Base-by-base conservation (phyloP, 805 yeast genomes). In the Ogataea pignaliae region DNA sequence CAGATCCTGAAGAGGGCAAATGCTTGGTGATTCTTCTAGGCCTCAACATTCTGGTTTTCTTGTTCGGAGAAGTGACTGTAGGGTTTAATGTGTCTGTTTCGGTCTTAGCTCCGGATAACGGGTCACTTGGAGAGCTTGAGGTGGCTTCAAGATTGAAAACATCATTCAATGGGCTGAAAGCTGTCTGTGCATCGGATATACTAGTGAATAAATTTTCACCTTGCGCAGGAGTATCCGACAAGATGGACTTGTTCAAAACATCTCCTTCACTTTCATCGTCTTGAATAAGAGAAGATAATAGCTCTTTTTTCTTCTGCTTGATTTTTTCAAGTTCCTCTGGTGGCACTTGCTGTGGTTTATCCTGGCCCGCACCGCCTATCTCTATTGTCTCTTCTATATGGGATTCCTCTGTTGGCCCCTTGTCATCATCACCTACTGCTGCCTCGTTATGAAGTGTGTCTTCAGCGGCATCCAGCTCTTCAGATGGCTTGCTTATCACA, bases 201-300 rank as follows among this genome's bases (percentile, higher is more conserved):
- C 30, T 29, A 12, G 43, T 40, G 39, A 52, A 55, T n/a, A 54
- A 41, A 16, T 43, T 46, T 34, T 51, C 59, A 37, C 43, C 47
- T 1, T 43, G 40, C 2, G 43, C 44, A 4, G 59, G 55, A 13
- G 57, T 48, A 30, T 55, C 55, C 0, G 41, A 16, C 12, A 53
- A 33, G 4, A 54, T 41, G 3, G 53, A 46, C n/a, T 47, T 31
- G 10, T 44, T 15, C 6, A 41, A 37, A 4, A 41, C 31, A 21
- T 21, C 26, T 9, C 36, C 36, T 32, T 50, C 56, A n/a, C 51
- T 47, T 10, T 57, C 61, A 3, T 68, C 62, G 30, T 66, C 69
- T 30, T 60, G 59, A 7, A 76, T 69, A 36, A 81, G 63, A 14
- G 74, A 70, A 1, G 75, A 64, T 26, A 80, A 42, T 47, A 69